phyloP scores from a whole-genome alignment of 2,329 filamentous ascomycete species.

The Tothia fuscella region DNA sequence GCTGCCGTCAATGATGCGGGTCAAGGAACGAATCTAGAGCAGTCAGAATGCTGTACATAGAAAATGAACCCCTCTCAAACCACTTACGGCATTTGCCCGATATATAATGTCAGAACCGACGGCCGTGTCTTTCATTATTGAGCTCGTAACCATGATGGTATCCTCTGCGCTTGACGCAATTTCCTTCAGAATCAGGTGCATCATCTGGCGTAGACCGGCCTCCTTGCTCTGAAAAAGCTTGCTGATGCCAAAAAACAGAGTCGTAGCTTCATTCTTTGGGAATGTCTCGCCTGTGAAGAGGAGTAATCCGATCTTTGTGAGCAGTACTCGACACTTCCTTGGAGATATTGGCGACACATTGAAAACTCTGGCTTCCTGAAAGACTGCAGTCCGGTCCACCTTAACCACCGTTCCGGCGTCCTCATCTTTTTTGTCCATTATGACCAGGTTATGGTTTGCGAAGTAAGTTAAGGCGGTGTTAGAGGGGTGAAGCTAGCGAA shows the following conservation, averaged over 20 bases:
- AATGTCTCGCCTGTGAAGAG: conserved; percentile 96
- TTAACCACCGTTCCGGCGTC: conserved; percentile 88
- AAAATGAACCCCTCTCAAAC: too few species aligned
- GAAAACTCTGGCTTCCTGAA: conserved; percentile 77
- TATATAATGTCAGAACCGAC: conserved; percentile 90
- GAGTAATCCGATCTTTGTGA: conserved; percentile 94
- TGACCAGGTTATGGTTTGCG: conserved; percentile 8
- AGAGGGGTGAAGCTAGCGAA: too few species aligned
- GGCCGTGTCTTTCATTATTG: conserved; percentile 98
- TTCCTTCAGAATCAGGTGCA: conserved; percentile 97
- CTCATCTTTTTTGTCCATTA: conserved; percentile 98
- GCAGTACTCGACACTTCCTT: conserved; percentile 89
- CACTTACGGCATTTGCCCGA: conserved; percentile 87
- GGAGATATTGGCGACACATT: conserved; percentile 95
- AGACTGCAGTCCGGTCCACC: conserved; percentile 94
- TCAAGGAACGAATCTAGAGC: conserved; percentile 7
- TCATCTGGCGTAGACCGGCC: conserved; percentile 95
- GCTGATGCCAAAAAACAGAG: conserved; percentile 86
- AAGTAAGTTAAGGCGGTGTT: neutral
- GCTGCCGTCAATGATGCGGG: conserved; percentile 50
- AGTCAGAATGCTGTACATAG: too few species aligned
- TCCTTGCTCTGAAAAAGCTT: conserved; percentile 95
- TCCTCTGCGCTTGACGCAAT: conserved; percentile 89
- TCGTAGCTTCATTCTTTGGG: conserved; percentile 92
- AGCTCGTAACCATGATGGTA: conserved; percentile 99